Conservation (phyloP, 805 yeast species). For the Blastobotrys muscicola region DNA sequence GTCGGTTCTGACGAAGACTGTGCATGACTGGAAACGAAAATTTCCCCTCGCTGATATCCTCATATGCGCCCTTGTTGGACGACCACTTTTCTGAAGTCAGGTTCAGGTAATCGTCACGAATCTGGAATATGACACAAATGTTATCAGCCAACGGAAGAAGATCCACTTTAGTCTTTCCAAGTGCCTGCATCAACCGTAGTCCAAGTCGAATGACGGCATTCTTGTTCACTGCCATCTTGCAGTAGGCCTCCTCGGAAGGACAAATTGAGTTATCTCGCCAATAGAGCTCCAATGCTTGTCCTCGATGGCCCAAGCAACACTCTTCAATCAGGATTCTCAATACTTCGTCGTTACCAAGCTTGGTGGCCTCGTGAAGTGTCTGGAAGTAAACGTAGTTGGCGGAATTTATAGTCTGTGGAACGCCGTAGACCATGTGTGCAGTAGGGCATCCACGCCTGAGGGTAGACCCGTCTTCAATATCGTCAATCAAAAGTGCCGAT, state of each 20-base stretch:
- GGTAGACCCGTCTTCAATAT: conserved; percentile 67
- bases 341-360: conserved; percentile 25
- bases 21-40: conserved; percentile 55
- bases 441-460: conserved; percentile 66
- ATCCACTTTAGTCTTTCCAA: conserved; percentile 32
- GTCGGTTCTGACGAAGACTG: conserved; percentile 32
- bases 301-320: conserved; percentile 67
- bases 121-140: conserved; percentile 71
- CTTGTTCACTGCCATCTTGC: conserved; percentile 58
- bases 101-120: conserved; percentile 73
- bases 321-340: conserved; percentile 50
- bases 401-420: conserved; percentile 67
- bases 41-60: conserved; percentile 73
- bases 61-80: conserved; percentile 65
- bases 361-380: conserved; percentile 43
- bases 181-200: conserved; percentile 34
- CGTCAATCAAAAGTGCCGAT: conserved; percentile 65
- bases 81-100: conserved; percentile 40
- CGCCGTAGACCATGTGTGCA: conserved; percentile 66
- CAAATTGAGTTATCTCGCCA: conserved; percentile 63
- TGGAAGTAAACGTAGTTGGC: conserved; percentile 38
- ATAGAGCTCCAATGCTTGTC: conserved; percentile 77
- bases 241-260: conserved; percentile 53
- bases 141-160: conserved; percentile 42
- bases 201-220: conserved; percentile 65